Evolutionary conservation across 2,329 filamentous ascomycete genomes (phyloP).

Genomic region (Epichloe hybrida): DNA sequence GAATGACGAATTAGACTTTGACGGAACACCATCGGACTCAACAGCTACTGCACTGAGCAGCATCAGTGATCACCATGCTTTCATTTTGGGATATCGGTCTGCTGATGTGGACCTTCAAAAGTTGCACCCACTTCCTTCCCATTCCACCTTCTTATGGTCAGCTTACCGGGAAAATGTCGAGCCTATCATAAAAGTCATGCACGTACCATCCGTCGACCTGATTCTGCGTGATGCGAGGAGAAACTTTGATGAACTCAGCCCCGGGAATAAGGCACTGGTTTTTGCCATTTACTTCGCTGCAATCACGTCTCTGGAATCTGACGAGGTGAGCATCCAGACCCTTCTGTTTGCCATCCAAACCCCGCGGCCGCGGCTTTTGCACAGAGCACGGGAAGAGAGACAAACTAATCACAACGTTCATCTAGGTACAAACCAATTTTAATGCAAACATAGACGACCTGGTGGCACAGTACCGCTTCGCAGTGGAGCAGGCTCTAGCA

Average conservation of each 20-base stretch:
- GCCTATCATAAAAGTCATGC: constrained; percentile 56
- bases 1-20: constrained; percentile 41
- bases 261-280: constrained; percentile 46
- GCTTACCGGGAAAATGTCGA: constrained; percentile 63
- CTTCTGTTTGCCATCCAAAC: background rate
- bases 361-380: background rate
- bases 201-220: constrained; percentile 52
- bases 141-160: constrained; percentile 55
- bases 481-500: constrained; percentile 42
- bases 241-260: constrained; percentile 42
- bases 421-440: constrained; percentile 25
- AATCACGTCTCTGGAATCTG: constrained; percentile 45
- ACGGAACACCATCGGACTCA: constrained; percentile 38
- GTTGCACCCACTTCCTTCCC: constrained; percentile 51
- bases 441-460: constrained; percentile 30
- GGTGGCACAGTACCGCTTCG: constrained; percentile 34
- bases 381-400: background rate
- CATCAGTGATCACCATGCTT: constrained; percentile 49
- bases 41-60: constrained; percentile 19
- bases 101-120: constrained; percentile 51
- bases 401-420: background rate
- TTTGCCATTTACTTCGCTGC: constrained; percentile 49
- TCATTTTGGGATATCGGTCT: constrained; percentile 60
- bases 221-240: constrained; percentile 47
- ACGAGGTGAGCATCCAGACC: constrained; percentile 32